phyloP scores from a whole-genome alignment of 352 stramenopile genomes.

The Aphanomyces cochlioides region DNA sequence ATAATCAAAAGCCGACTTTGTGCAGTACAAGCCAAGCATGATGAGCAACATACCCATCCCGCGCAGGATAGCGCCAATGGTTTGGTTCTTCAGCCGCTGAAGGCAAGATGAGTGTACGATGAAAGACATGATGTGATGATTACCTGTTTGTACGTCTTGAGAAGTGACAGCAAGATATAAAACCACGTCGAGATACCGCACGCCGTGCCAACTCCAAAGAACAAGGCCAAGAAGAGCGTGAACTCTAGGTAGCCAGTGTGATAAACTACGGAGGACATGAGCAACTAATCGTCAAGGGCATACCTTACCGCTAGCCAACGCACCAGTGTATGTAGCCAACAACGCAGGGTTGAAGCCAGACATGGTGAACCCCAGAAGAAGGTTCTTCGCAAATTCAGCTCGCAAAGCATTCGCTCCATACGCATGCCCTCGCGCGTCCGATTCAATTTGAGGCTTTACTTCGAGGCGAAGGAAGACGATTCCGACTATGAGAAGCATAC shows the following conservation, averaged over 20 bases:
- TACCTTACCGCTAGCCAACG: conserved; percentile 71
- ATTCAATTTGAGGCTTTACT: conserved; percentile 67
- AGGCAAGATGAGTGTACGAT: background rate
- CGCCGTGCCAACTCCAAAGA: conserved; percentile 80
- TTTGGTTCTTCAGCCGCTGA: conserved; percentile 80
- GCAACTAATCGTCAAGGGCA: background rate
- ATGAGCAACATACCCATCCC: conserved; percentile 80
- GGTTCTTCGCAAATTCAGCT: conserved; percentile 71
- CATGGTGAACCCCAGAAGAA: conserved; percentile 83
- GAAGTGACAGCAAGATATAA: conserved; percentile 74
- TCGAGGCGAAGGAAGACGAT: conserved; percentile 78
- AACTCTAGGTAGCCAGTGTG: conserved; percentile 84
- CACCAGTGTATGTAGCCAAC: conserved; percentile 80
- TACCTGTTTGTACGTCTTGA: conserved; percentile 90
- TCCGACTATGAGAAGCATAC: conserved; percentile 82
- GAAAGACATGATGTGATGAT: no score
- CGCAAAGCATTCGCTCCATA: conserved; percentile 38
- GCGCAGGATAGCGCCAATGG: conserved; percentile 79
- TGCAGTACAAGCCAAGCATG: conserved; percentile 67
- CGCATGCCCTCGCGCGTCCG: conserved; percentile 49
- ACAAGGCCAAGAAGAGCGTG: conserved; percentile 72
- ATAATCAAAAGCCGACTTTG: conserved; percentile 83
- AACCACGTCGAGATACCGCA: conserved; percentile 87
- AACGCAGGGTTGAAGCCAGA: conserved; percentile 84
- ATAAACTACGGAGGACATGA: conserved; percentile 50